Conservation (phyloP, 148 eudicot genomes). For the Rhododendron kiyosumense region DNA sequence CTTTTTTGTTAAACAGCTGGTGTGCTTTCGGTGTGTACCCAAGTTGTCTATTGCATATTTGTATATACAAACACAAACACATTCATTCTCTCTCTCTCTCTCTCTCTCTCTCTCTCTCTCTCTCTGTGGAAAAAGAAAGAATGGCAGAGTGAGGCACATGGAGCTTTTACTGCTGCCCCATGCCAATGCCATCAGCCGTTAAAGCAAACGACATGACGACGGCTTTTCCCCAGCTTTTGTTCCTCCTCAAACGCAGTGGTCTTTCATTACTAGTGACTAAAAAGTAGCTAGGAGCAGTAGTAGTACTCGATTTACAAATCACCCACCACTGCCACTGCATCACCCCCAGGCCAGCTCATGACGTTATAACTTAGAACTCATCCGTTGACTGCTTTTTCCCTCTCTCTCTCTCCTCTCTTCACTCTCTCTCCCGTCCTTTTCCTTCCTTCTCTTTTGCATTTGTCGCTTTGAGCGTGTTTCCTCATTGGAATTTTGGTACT, state of each 20-base stretch:
- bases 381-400: background rate
- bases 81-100: background rate
- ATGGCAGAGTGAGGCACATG: background rate
- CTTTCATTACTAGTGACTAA: background rate
- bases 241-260: background rate
- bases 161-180: background rate
- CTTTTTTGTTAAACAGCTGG: no score
- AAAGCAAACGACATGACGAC: constrained; percentile 9
- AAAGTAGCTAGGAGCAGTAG: no score
- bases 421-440: background rate
- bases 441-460: background rate
- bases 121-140: background rate
- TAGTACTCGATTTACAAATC: background rate
- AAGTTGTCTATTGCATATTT: background rate
- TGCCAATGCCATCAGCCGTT: background rate
- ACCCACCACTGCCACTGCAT: background rate
- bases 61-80: background rate
- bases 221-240: constrained; percentile 11
- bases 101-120: background rate
- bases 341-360: background rate
- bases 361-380: background rate
- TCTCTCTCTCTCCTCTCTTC: no score
- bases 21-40: background rate
- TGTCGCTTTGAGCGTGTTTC: background rate
- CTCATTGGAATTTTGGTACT: background rate